Evolutionary conservation across 2,329 filamentous ascomycete species (phyloP), one percentile per base, ranked within the genome.

Genomic region (Xylaria sp.): DNA sequence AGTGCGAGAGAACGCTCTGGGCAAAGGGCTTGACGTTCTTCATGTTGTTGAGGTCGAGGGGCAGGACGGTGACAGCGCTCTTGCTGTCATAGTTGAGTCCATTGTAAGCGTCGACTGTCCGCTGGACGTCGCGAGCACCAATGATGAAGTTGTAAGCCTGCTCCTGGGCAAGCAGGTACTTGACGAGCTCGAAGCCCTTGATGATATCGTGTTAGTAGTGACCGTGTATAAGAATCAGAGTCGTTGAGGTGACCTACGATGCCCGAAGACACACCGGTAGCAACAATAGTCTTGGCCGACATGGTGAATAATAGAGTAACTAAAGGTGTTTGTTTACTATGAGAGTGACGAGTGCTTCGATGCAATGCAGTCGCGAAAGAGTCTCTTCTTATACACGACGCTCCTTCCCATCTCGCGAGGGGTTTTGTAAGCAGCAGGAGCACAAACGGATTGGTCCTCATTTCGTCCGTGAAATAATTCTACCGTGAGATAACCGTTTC

Each of bases 141-240:
- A 83, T 72, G 50, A 83, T 77, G 64, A 82, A 70, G 13, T 68
- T 76, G 69, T 81, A 80, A 0, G 79, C 73, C 63, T 80, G 76
- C 0, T 72, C 59, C 52, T 78, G 73, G 13, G 70, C 65, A 6
- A 82, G 75, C 30, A 83, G 75, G 65, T 82, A 79, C 65, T 80
- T 80, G 56, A 82, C 71, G n/a, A 76, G 74, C 65, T 83, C 80
- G 56, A 83, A 78, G 10, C 80, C 80, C 80, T 83, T 42, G n/a
- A 46, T 16, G 16, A 16, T n/a, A 8, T 9, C 54, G 11, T n/a
- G 37, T 16, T 30, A 51, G 16, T 30, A 51, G 16, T 34, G 16
- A 57, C 18, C 53, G 51, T 23, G 49, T 13, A 30, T 57, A 51
- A 58, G 57, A 54, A 50, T 7, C 23, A 13, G 11, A 39, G 10